Evolutionary conservation across 495 filamentous ascomycete genomes (phyloP).

Genomic region (Daldinia childiae): DNA sequence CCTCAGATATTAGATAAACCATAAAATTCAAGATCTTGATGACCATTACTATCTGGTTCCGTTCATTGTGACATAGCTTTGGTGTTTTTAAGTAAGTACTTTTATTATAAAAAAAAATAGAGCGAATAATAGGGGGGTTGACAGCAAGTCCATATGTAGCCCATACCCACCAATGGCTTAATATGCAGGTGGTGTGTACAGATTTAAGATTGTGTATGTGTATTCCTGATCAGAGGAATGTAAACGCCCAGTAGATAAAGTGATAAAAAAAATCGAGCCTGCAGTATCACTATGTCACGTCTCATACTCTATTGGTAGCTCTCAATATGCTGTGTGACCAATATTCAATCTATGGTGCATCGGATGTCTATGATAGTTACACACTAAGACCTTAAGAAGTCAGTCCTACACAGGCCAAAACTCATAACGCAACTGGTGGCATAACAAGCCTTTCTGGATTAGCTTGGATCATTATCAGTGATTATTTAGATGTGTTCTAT

Average conservation of each 20-base stretch:
- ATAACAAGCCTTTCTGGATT: too few relatives aligned
- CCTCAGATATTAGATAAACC: background rate
- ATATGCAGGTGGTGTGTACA: background rate
- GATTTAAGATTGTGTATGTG: background rate
- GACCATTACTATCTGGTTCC: background rate
- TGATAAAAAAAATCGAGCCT: background rate
- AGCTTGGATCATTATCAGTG: too few relatives aligned
- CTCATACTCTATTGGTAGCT: background rate
- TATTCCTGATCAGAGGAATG: background rate
- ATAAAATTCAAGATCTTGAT: slow-evolving; percentile 10
- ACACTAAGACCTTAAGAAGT: too few relatives aligned
- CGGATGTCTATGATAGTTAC: too few relatives aligned
- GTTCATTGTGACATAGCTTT: background rate
- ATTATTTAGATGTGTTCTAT: too few relatives aligned
- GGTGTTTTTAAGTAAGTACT: background rate
- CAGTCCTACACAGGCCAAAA: too few relatives aligned
- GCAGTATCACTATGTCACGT: background rate
- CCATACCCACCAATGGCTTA: too few relatives aligned
- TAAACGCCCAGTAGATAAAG: background rate
- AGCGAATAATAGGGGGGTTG: too few relatives aligned
- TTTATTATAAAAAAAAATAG: too few relatives aligned
- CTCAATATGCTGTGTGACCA: background rate
- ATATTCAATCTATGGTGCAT: background rate
- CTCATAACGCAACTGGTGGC: too few relatives aligned
- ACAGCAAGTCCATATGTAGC: too few relatives aligned